Base-by-base conservation (phyloP, 495 filamentous ascomycete genomes). In the Talaromyces nanjingensis region DNA sequence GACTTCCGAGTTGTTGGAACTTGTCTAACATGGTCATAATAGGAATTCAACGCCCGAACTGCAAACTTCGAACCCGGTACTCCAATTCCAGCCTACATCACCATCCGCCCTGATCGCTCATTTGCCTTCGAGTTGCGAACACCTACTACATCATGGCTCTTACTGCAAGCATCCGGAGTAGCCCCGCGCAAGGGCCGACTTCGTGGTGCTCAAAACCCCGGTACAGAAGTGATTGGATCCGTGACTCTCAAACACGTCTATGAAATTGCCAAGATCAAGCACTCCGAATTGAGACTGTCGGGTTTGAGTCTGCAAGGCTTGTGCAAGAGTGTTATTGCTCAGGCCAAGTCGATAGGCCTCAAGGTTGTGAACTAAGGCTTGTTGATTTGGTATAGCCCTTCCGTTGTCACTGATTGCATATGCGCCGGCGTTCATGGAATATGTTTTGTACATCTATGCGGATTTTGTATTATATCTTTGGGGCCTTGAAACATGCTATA, bases 31-130 rank as follows among this genome's bases (percentile, higher is more conserved):
- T 14, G 11, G 54, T 29, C 25, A n/a, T 57, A 55, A 33, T 69
- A 98, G 94, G 94, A 99, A 77, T 99, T 98, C 83, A 99, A 99
- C 70, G 94, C 94, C 37, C 83, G 93, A 59, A 99, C 94, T 33
- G 83, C 89, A 56, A 89, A 96, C 76, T 93, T 97, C 73, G 83
- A 77, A 64, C 70, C 84, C 62, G 94, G 96, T 37, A 91, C 90
- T 34, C 94, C 96, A 7, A 90, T 97, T 67, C 94, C 94, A 34
- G 88, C 89, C 57, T 88, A 89, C 65, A 88, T 99, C 49, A 96
- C 90, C 31, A 92, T 98, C 69, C 91, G 94, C 64, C 91, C 90
- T 24, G 94, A 98, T 74, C 90, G 96, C 66, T 86, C 91, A 39
- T 99, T 99, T 76, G 83, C 84, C 71, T 99, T 99, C 77, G 91